Percentiles rank a stretch among this genome's conserved stretches.
Conservation (phyloP, 331 rosid genomes). For the Stylosanthes scabra region DNA sequence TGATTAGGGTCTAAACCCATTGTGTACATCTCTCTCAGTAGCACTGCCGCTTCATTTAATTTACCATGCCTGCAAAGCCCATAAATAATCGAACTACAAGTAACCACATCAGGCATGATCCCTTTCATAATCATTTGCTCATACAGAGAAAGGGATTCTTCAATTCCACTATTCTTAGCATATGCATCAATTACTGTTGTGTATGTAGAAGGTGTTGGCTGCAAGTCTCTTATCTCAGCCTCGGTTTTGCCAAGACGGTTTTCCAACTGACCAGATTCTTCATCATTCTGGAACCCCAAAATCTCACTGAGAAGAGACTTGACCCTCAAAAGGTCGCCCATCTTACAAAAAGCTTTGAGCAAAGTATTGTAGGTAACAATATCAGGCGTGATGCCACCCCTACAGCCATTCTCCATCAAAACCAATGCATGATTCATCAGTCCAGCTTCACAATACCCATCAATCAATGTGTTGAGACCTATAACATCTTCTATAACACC, state of each 20-base stretch:
- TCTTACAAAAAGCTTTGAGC: constrained; percentile 65
- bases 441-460: constrained; percentile 72
- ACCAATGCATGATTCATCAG: constrained; percentile 53
- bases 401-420: constrained; percentile 56
- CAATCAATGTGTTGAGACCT: constrained; percentile 67
- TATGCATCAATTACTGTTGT: constrained; percentile 66
- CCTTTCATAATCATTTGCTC: constrained; percentile 77
- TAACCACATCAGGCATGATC: constrained; percentile 75
- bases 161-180: constrained; percentile 56
- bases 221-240: constrained; percentile 39
- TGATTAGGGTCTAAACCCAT: constrained; percentile 78
- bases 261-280: constrained; percentile 31
- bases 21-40: constrained; percentile 77
- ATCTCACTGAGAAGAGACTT: constrained; percentile 55
- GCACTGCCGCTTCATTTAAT: constrained; percentile 65
- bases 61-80: constrained; percentile 84
- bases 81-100: constrained; percentile 66
- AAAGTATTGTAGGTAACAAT: constrained; percentile 72
- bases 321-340: constrained; percentile 56
- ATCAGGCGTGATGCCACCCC: constrained; percentile 52
- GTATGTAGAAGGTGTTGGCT: constrained; percentile 65
- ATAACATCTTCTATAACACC: constrained; percentile 55
- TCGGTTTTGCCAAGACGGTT: constrained; percentile 30
- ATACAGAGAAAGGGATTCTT: constrained; percentile 67
- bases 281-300: constrained; percentile 42